Conservation (phyloP, 1,284 basidiomycete genomes). For the Jaminaea rosea region DNA sequence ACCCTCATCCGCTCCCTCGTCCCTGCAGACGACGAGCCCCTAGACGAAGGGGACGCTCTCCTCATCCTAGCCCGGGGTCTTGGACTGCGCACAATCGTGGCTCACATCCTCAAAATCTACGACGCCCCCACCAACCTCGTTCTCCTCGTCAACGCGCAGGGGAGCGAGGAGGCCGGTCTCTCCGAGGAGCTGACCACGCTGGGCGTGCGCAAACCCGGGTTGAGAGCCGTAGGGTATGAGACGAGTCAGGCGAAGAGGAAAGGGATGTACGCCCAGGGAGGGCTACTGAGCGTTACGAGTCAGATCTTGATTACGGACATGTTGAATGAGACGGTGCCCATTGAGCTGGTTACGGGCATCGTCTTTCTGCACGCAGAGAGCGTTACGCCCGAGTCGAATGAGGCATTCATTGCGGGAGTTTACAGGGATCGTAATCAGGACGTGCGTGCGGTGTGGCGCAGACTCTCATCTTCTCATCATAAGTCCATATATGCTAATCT, state of each 20-base stretch:
- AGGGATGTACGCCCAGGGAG: conserved; percentile 37
- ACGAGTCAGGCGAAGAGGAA: conserved; percentile 64
- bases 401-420: conserved; percentile 41
- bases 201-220: conserved; percentile 76
- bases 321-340: conserved; percentile 74
- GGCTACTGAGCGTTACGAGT: conserved; percentile 83
- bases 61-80: conserved; percentile 38
- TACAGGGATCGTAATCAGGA: conserved; percentile 31
- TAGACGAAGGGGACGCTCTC: conserved; percentile 51
- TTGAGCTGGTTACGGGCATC: conserved; percentile 77
- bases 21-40: conserved; percentile 25
- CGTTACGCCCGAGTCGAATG: conserved; percentile 58
- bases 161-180: conserved; percentile 80
- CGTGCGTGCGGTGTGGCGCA: background rate
- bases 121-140: conserved; percentile 77
- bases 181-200: conserved; percentile 86
- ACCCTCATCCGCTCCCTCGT: conserved; percentile 34
- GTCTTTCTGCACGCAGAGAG: conserved; percentile 86
- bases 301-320: conserved; percentile 92
- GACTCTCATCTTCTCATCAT: background rate
- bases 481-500: too few species aligned
- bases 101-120: conserved; percentile 60
- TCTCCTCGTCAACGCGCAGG: conserved; percentile 68
- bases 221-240: conserved; percentile 77
- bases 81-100: conserved; percentile 36